Conservation (phyloP, 768 basidiomycete species). For the Myochromella boudieri region DNA sequence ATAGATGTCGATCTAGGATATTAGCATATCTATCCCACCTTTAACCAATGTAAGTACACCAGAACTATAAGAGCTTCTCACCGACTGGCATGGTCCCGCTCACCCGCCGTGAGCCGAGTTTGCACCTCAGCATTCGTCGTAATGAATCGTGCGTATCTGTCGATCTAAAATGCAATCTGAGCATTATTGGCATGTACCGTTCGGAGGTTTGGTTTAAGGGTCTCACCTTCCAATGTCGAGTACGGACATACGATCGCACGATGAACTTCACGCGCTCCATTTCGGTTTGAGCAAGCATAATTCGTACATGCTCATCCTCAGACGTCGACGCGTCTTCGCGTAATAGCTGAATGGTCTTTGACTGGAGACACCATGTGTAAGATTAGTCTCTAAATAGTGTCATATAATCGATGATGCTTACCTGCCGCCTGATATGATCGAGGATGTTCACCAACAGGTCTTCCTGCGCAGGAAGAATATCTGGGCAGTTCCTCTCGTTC, state of each 20-base stretch:
- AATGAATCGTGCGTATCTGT: constrained; percentile 83
- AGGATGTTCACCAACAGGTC: constrained; percentile 62
- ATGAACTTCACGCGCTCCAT: constrained; percentile 93
- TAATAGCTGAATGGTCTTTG: constrained; percentile 73
- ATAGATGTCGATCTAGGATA: constrained; percentile 76
- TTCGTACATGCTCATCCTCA: constrained; percentile 91
- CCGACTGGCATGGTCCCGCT: constrained; percentile 80
- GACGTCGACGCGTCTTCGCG: constrained; percentile 81
- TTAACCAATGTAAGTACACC: constrained; percentile 1
- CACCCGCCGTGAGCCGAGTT: constrained; percentile 76
- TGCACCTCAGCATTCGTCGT: constrained; percentile 70
- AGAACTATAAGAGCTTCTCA: constrained; percentile 24
- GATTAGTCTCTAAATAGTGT: background rate
- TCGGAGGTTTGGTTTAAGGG: constrained; percentile 5
- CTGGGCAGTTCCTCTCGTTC: constrained; percentile 82
- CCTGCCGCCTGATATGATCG: constrained; percentile 83
- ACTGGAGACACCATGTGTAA: constrained; percentile 41
- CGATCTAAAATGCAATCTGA: constrained; percentile 57
- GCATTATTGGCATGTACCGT: constrained; percentile 19
- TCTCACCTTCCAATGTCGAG: constrained; percentile 81
- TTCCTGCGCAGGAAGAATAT: constrained; percentile 74
- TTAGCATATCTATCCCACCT: constrained; percentile 59
- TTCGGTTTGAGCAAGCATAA: constrained; percentile 93
- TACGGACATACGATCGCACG: constrained; percentile 85
- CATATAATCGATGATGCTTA: constrained; percentile 35